Evolutionary conservation across 140 eudicot genomes (phyloP).

Genomic region (Senecio squalidus): DNA sequence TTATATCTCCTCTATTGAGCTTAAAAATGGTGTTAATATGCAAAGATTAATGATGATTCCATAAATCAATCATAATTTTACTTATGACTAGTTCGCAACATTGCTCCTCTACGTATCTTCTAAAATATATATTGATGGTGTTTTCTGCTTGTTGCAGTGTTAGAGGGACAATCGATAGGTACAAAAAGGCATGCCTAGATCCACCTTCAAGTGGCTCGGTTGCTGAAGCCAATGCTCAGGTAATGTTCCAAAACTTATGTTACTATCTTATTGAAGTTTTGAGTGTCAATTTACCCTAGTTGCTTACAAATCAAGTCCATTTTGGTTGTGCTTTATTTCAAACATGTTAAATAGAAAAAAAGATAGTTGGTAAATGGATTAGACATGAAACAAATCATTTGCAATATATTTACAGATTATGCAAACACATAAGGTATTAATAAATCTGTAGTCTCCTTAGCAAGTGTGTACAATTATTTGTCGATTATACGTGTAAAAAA

Average conservation of each 20-base stretch:
- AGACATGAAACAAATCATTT: no score
- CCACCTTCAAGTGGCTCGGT: slow-evolving; percentile 64
- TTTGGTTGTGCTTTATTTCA: no score
- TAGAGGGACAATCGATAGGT: slow-evolving; percentile 88
- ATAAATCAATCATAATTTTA: not conserved
- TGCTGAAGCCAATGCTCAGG: slow-evolving; percentile 97
- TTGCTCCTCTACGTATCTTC: not conserved
- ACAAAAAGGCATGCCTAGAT: slow-evolving; percentile 89
- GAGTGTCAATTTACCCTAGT: no score
- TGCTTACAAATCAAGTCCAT: no score
- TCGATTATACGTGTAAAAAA: no score
- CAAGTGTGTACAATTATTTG: no score
- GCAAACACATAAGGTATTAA: no score
- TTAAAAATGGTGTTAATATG: not conserved
- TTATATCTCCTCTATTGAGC: no score
- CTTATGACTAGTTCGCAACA: not conserved
- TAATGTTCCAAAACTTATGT: slow-evolving; percentile 15
- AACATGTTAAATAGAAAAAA: no score
- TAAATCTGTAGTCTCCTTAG: no score
- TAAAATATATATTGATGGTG: not conserved
- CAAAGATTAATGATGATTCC: not conserved
- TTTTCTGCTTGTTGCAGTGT: slow-evolving; percentile 46
- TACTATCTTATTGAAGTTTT: not conserved
- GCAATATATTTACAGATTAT: no score
- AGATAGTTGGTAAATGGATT: no score